Conservation (phyloP, 2,329 filamentous ascomycete genomes). For the Corinectria fuckeliana region DNA sequence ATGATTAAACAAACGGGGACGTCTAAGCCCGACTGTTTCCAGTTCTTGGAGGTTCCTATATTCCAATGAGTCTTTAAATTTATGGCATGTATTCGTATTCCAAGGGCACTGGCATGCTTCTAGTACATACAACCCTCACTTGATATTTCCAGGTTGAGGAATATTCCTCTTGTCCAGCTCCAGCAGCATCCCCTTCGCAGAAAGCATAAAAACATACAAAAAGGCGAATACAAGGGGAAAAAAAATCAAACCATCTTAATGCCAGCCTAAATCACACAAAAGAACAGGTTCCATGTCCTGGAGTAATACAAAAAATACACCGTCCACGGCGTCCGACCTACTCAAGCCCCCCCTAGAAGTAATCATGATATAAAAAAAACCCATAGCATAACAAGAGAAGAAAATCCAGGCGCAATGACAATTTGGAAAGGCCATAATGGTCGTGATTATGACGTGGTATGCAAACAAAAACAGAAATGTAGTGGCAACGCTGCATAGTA, state of each 20-base stretch:
- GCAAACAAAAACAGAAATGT: constrained; percentile 8
- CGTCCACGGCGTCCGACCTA: background rate
- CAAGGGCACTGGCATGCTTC: background rate
- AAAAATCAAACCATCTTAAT: too few species aligned
- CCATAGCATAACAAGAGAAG: constrained; percentile 11
- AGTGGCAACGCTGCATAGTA: constrained; percentile 6
- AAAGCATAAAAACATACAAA: background rate
- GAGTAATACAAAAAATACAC: constrained; percentile 8
- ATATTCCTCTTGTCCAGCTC: background rate
- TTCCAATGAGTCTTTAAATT: background rate
- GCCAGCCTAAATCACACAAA: constrained; percentile 14
- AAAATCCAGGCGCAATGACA: constrained; percentile 4
- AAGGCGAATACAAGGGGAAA: background rate
- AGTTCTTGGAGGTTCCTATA: background rate
- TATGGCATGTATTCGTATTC: background rate
- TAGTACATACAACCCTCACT: background rate
- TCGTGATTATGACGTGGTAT: constrained; percentile 27
- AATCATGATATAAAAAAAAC: background rate
- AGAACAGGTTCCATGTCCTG: constrained; percentile 7
- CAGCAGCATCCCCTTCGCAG: background rate
- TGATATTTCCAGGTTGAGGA: background rate
- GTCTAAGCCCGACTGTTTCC: background rate
- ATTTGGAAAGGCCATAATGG: constrained; percentile 29
- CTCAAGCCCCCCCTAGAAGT: background rate
- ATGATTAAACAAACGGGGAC: background rate